Conservation (phyloP, 768 basidiomycete species). For the Amanita exitialis region DNA sequence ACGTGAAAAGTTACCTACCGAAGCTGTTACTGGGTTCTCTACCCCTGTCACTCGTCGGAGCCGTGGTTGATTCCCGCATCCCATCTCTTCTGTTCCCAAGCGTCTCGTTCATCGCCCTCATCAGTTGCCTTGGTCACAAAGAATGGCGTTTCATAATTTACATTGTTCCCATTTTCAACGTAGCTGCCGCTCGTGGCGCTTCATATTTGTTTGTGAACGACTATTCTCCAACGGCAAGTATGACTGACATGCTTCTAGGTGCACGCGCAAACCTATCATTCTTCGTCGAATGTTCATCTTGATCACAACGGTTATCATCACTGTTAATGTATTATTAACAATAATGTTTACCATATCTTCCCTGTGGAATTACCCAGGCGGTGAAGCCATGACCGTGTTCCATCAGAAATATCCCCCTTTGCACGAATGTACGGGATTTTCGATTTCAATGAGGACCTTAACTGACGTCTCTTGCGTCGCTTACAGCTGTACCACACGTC, state of each 20-base stretch:
- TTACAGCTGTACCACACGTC: constrained; percentile 31
- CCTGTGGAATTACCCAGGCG: constrained; percentile 83
- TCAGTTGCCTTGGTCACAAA: constrained; percentile 83
- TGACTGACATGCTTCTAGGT: background rate
- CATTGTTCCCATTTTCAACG: constrained; percentile 70
- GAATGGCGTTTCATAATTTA: constrained; percentile 98
- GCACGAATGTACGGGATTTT: background rate
- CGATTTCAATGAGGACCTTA: background rate
- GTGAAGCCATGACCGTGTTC: constrained; percentile 53
- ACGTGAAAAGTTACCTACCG: constrained; percentile 61
- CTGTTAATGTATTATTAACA: constrained; percentile 44
- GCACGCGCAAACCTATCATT: constrained; percentile 35
- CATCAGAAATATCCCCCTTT: constrained; percentile 34
- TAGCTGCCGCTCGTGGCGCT: constrained; percentile 64
- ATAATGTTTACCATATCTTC: constrained; percentile 47
- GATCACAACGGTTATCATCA: constrained; percentile 34
- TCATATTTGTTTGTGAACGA: constrained; percentile 45
- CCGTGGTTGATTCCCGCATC: constrained; percentile 34
- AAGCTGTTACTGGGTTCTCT: constrained; percentile 62
- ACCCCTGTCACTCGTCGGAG: constrained; percentile 51
- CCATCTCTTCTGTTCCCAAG: constrained; percentile 42
- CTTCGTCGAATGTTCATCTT: constrained; percentile 33
- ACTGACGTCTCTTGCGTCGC: background rate
- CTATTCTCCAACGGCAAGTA: background rate
- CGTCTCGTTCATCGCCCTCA: constrained; percentile 41